Conservation (phyloP, 2,329 filamentous ascomycete genomes). For the Ascochyta viciae-villosae region DNA sequence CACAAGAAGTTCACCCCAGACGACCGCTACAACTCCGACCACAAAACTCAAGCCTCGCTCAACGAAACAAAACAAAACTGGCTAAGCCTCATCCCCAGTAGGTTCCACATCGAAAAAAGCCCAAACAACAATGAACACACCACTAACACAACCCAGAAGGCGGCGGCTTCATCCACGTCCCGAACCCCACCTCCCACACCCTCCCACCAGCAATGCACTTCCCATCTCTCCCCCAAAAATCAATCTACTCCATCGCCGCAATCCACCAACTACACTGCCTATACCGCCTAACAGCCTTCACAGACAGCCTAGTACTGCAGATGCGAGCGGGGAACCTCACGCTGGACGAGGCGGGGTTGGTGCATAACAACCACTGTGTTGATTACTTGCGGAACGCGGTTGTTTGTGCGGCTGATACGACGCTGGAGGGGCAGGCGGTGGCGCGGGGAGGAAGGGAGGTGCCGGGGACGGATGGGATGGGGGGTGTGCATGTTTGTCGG, state of each 20-base stretch:
- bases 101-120: not conserved
- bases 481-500: conserved; percentile 27
- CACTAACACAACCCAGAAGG: conserved; percentile 11
- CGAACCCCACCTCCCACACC: conserved; percentile 4
- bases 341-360: conserved; percentile 26
- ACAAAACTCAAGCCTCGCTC: conserved; percentile 10
- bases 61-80: no score
- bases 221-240: conserved; percentile 6
- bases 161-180: conserved; percentile 26
- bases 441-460: conserved; percentile 5
- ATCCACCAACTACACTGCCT: conserved; percentile 33
- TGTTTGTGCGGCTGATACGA: conserved; percentile 35
- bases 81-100: no score
- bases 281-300: conserved; percentile 21
- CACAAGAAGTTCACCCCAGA: conserved; percentile 24
- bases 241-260: conserved; percentile 23
- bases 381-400: conserved; percentile 37
- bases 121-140: conserved; percentile 19
- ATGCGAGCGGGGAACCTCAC: conserved; percentile 23
- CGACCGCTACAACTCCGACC: conserved; percentile 24
- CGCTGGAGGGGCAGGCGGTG: conserved; percentile 32
- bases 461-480: conserved; percentile 27
- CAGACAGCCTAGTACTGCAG: conserved; percentile 25
- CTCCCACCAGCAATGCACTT: conserved; percentile 30
- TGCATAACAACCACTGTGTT: conserved; percentile 40